These are phyloP conservation scores for Talaromyces sp. DNA, from an alignment of 2,329 filamentous ascomycete species.

Conservation along the genomic window DNA sequence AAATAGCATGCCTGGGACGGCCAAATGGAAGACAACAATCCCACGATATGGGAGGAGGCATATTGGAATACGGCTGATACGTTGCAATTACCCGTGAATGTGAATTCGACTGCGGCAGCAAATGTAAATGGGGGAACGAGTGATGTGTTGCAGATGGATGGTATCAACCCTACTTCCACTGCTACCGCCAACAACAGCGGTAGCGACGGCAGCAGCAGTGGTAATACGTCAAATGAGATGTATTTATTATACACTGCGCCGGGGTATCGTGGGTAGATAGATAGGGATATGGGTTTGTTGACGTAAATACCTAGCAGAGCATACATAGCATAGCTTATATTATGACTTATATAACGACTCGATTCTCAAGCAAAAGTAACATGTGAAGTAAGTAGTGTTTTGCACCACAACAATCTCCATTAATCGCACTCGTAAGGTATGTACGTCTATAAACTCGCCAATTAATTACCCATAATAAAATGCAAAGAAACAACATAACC, in stretches of 20 bases:
- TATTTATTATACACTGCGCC: not conserved
- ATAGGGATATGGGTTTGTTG: too few relatives aligned
- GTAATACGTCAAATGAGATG: not conserved
- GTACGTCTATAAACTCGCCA: not conserved
- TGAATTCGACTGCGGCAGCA: not conserved
- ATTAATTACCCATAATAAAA: not conserved
- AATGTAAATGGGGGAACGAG: not conserved
- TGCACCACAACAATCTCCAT: not conserved
- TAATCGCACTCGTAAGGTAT: not conserved
- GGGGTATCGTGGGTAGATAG: not conserved
- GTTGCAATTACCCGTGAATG: not conserved
- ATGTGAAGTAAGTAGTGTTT: too few relatives aligned
- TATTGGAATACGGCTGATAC: constrained; percentile 8
- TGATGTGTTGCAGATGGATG: not conserved
- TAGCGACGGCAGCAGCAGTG: not conserved
- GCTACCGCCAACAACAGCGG: too few relatives aligned
- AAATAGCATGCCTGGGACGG: constrained; percentile 28
- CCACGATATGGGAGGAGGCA: constrained; percentile 9
- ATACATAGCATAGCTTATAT: too few relatives aligned
- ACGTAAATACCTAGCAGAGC: too few relatives aligned
- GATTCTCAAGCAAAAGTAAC: too few relatives aligned
- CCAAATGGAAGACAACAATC: constrained; percentile 24
- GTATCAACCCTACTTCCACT: not conserved
- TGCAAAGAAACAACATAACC: not conserved
- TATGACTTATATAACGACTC: too few relatives aligned